Evolutionary conservation across 2,329 filamentous ascomycete species (phyloP).

Genomic region (Colletotrichum tamarilloi): DNA sequence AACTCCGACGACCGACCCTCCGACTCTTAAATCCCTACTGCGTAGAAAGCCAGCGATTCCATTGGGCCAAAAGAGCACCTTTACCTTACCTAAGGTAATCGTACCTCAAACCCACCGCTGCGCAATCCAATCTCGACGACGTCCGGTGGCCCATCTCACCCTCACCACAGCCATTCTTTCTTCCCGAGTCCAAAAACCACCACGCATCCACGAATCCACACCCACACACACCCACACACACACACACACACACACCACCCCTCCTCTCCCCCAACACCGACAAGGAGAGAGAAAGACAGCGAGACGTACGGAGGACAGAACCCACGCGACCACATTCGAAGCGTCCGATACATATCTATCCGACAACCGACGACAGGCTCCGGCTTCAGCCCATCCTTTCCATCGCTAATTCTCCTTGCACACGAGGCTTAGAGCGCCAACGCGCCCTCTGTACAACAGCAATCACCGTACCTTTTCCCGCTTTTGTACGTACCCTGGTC

Average conservation of each 20-base stretch:
- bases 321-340: slow-evolving; percentile 1
- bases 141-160: slow-evolving; percentile 14
- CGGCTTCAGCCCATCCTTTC: slow-evolving; percentile 15
- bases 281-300: neutral
- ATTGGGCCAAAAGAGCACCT: neutral
- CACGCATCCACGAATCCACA: neutral
- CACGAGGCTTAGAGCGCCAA: neutral
- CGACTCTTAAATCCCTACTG: neutral
- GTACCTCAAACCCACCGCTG: slow-evolving; percentile 25
- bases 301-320: neutral
- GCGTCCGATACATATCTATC: neutral
- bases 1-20: neutral
- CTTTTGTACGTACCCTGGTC: slow-evolving; percentile 34
- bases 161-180: neutral
- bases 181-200: neutral
- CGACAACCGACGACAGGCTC: slow-evolving; percentile 17
- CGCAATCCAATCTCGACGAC: slow-evolving; percentile 31
- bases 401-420: neutral
- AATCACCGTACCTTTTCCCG: slow-evolving; percentile 7
- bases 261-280: neutral
- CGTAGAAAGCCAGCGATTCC: neutral
- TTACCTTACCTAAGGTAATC: slow-evolving; percentile 23
- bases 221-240: too few species aligned
- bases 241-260: too few species aligned
- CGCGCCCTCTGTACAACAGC: slow-evolving; percentile 12